Conservation (phyloP, 129 eudicot genomes). For the Daucus carota region DNA sequence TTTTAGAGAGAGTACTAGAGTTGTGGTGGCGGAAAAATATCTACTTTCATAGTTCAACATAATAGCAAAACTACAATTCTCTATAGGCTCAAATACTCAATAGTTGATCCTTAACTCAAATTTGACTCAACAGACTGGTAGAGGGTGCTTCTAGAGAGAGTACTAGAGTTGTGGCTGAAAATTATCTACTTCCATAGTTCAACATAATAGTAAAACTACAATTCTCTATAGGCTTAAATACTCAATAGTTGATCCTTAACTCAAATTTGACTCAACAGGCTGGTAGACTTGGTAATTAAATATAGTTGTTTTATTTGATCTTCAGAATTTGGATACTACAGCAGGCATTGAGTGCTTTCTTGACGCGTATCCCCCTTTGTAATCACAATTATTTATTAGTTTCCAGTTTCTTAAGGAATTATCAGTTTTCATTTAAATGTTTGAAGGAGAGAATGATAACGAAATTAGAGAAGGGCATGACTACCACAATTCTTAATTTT, state of each 20-base stretch:
- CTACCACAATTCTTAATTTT: neutral
- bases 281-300: neutral
- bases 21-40: neutral
- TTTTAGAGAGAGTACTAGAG: no score
- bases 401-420: no score
- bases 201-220: neutral
- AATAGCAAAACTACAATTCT: neutral
- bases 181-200: no score
- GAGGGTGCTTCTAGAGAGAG: no score
- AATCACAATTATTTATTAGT: neutral
- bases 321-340: neutral
- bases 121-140: neutral
- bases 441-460: neutral
- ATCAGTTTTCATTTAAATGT: neutral
- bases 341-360: neutral
- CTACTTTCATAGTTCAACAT: neutral
- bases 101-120: neutral
- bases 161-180: no score
- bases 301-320: neutral
- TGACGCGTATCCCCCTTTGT: neutral
- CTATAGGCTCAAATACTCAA: neutral
- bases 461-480: neutral
- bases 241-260: neutral
- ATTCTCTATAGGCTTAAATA: no score
- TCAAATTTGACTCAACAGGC: neutral